These are phyloP conservation scores for Crinitomyces ghanaensis DNA, from an alignment of 805 yeast species.

Conservation along the genomic window DNA sequence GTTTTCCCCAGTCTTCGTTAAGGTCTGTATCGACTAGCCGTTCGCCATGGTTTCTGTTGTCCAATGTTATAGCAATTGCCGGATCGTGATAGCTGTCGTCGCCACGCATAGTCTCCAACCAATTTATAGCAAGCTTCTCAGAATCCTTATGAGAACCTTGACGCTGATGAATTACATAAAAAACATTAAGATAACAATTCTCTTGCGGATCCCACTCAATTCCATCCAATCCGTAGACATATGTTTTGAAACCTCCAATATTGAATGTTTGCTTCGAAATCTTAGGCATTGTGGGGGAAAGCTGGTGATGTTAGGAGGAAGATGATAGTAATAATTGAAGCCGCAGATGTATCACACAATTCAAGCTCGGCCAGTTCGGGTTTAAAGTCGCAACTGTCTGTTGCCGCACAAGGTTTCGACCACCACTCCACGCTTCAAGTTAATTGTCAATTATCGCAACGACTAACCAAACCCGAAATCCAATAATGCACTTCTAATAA, in stretches of 20 bases:
- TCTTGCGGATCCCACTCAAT: slow-evolving; percentile 17
- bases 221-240: slow-evolving; percentile 32
- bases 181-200: slow-evolving; percentile 10
- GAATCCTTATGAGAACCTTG: slow-evolving; percentile 29
- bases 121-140: slow-evolving; percentile 10
- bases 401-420: too few species aligned
- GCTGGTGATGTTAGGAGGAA: too few species aligned
- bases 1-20: slow-evolving; percentile 44
- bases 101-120: slow-evolving; percentile 16
- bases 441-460: too few species aligned
- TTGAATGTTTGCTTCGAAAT: too few species aligned
- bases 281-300: too few species aligned
- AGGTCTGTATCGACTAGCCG: slow-evolving; percentile 28
- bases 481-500: too few species aligned
- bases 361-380: background rate
- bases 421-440: too few species aligned
- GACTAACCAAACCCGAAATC: too few species aligned
- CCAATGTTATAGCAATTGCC: slow-evolving; percentile 40
- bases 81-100: slow-evolving; percentile 13
- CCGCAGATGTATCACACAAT: slow-evolving; percentile 1
- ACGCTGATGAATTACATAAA: slow-evolving; percentile 36
- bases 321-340: too few species aligned
- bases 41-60: slow-evolving; percentile 45
- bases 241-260: slow-evolving; percentile 38
- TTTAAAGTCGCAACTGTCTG: too few species aligned